phyloP scores from a whole-genome alignment of 805 yeast genomes.

The Saccharomycopsis sp. region DNA sequence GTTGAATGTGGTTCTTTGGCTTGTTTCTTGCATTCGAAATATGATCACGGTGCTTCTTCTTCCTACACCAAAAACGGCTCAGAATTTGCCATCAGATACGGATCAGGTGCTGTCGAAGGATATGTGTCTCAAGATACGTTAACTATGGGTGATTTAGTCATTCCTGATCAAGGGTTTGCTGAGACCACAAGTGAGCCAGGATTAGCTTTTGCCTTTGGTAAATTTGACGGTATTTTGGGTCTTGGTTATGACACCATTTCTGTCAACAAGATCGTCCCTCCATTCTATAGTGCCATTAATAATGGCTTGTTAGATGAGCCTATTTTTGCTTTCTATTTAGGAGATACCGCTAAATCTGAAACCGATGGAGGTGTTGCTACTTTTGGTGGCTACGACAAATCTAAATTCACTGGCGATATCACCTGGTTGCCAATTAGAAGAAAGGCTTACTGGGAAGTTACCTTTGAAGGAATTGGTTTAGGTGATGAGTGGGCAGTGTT shows the following conservation, averaged over 20 bases:
- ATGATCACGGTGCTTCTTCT: slow-evolving; percentile 76
- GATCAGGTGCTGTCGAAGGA: slow-evolving; percentile 90
- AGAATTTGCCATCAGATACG: slow-evolving; percentile 80
- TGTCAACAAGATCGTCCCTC: slow-evolving; percentile 86
- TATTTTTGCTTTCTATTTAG: slow-evolving; percentile 86
- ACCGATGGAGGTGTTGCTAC: slow-evolving; percentile 86
- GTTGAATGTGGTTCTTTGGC: slow-evolving; percentile 87
- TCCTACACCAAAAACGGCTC: slow-evolving; percentile 84
- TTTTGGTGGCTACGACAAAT: slow-evolving; percentile 86
- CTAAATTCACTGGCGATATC: slow-evolving; percentile 72
- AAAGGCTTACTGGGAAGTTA: slow-evolving; percentile 99
- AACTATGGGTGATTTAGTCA: slow-evolving; percentile 73
- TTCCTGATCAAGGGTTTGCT: slow-evolving; percentile 88
- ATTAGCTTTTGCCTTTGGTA: slow-evolving; percentile 95
- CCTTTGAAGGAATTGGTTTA: slow-evolving; percentile 80
- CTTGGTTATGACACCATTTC: slow-evolving; percentile 89
- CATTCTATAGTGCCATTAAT: slow-evolving; percentile 81
- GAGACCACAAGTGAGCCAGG: slow-evolving; percentile 98
- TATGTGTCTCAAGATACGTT: slow-evolving; percentile 83
- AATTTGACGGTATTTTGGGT: slow-evolving; percentile 96
- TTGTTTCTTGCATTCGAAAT: slow-evolving; percentile 88
- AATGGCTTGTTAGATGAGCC: slow-evolving; percentile 77
- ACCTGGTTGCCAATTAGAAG: slow-evolving; percentile 98
- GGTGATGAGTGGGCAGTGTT: slow-evolving; percentile 89
- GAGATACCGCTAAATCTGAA: slow-evolving; percentile 61